phyloP scores from a whole-genome alignment of 768 basidiomycete species.

The Pleurotus pulmonarius region DNA sequence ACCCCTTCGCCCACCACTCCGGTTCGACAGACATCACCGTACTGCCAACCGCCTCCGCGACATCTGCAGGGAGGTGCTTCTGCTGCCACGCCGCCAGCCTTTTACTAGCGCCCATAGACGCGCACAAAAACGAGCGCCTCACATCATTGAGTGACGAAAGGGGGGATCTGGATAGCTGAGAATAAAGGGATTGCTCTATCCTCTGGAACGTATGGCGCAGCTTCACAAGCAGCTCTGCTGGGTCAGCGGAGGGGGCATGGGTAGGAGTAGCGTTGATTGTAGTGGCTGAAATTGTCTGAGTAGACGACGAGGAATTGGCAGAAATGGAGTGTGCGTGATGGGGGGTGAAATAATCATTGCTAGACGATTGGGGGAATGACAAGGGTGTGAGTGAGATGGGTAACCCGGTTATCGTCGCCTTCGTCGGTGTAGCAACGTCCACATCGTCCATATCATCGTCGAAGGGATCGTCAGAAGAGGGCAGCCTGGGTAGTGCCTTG shows the following conservation, averaged over 20 bases:
- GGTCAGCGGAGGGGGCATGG: slow-evolving; percentile 15
- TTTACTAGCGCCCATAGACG: slow-evolving; percentile 49
- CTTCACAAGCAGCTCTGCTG: slow-evolving; percentile 37
- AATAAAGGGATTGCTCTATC: slow-evolving; percentile 57
- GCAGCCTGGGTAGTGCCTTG: slow-evolving; percentile 58
- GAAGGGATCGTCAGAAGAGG: slow-evolving; percentile 52
- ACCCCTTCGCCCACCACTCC: slow-evolving; percentile 60
- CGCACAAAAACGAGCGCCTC: slow-evolving; percentile 50
- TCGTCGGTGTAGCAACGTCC: slow-evolving; percentile 9
- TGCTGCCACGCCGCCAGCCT: slow-evolving; percentile 59
- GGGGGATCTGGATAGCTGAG: slow-evolving; percentile 46
- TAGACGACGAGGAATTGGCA: neutral
- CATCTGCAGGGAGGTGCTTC: slow-evolving; percentile 45
- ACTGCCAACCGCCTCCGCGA: slow-evolving; percentile 21
- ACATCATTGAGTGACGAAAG: slow-evolving; percentile 54
- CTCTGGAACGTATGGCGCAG: slow-evolving; percentile 57
- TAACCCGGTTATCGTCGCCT: slow-evolving; percentile 16
- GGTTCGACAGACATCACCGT: slow-evolving; percentile 37
- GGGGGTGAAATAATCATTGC: slow-evolving; percentile 3
- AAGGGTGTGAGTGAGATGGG: neutral
- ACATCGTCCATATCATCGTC: slow-evolving; percentile 21
- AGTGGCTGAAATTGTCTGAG: slow-evolving; percentile 7
- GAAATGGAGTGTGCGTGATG: neutral
- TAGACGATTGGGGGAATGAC: slow-evolving; percentile 11
- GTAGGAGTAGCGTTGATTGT: no score